Base-by-base conservation (phyloP, 2,329 filamentous ascomycete genomes). In the Paecilomyces niveus region DNA sequence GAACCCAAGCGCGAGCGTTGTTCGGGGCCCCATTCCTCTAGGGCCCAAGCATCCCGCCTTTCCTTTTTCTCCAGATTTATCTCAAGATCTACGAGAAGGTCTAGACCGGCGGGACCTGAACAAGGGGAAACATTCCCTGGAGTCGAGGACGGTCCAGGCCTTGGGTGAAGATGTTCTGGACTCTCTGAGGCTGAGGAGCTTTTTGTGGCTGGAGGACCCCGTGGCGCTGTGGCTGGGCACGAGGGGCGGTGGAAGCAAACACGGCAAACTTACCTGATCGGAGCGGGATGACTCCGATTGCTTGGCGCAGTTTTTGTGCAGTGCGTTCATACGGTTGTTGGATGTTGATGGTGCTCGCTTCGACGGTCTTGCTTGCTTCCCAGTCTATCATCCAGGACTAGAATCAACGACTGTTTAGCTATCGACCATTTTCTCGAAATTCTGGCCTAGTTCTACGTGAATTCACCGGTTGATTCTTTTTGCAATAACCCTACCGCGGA, bases 301-400 rank as follows among this genome's bases (percentile, higher is more conserved):
- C 68, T 70, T 68, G 68, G 67, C 65, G 63, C 65, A 68, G 64
- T 63, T 72, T 70, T 71, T 70, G 67, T 57, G 49, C 26, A 13
- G 9, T 24, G 51, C 26, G 10, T 24, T 22, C 39, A 45, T 45
- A 45, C 6, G 39, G 15, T 15, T 18, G 53, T 13, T 39, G 11
- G 29, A 33, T 35, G 21, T 54, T 33, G 18, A 26, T 26, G 22
- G 61, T 64, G 64, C 54, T 62, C 59, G 26, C 63, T 63, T 58
- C 5, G 35, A 39, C 35, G 13, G 35, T 39, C 35, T 39, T 45
- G 39, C n/a, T 45, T 9, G 39, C 39, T 45, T 18, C 15, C 39
- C 7, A 45, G 39, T 45, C n/a, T 18, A 13, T 45, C 3, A 9
- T 18, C 39, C 35, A 9, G 39, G 6, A 18, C n/a, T 9, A 9